Percentiles rank a stretch among this genome's conserved stretches.
Evolutionary conservation across 2,329 filamentous ascomycete species (phyloP).

Genomic region (Amylocarpus encephaloides): DNA sequence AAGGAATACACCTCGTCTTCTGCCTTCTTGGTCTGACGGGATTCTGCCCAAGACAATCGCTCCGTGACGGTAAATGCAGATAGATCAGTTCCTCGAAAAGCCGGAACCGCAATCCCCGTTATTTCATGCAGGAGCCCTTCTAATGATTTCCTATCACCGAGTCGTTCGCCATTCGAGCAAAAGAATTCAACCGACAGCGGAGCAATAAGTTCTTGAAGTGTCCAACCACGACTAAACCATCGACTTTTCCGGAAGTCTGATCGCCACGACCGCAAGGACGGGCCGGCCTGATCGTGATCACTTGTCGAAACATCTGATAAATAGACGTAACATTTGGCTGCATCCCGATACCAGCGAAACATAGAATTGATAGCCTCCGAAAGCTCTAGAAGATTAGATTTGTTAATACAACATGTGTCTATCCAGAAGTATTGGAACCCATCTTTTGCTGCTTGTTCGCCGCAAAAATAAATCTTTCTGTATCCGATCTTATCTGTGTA

Average conservation of each 20-base stretch:
- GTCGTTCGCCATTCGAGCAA: slow-evolving; percentile 4
- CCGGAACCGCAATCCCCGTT: slow-evolving; percentile 8
- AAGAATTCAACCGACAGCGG: slow-evolving; percentile 10
- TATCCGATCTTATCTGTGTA: too few species aligned
- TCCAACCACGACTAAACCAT: too few species aligned
- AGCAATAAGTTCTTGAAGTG: neutral
- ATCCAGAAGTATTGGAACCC: too few species aligned
- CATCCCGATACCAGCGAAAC: neutral
- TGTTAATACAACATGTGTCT: too few species aligned
- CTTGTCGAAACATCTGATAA: slow-evolving; percentile 1
- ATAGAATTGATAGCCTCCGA: too few species aligned
- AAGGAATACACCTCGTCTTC: slow-evolving; percentile 32
- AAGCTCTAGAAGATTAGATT: too few species aligned
- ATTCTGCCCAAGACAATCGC: slow-evolving; percentile 35
- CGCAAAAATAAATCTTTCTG: too few species aligned
- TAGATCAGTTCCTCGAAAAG: slow-evolving; percentile 6
- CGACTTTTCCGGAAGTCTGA: too few species aligned
- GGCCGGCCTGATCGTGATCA: neutral
- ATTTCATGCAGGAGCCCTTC: neutral
- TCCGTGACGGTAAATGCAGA: slow-evolving; percentile 8
- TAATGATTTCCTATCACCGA: too few species aligned
- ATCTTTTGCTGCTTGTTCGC: too few species aligned
- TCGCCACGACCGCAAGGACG: too few species aligned
- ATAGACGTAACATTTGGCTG: slow-evolving; percentile 1
- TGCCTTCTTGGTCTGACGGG: slow-evolving; percentile 32